phyloP scores from a whole-genome alignment of 768 basidiomycete genomes.

The Xerocomellus amylosporus region DNA sequence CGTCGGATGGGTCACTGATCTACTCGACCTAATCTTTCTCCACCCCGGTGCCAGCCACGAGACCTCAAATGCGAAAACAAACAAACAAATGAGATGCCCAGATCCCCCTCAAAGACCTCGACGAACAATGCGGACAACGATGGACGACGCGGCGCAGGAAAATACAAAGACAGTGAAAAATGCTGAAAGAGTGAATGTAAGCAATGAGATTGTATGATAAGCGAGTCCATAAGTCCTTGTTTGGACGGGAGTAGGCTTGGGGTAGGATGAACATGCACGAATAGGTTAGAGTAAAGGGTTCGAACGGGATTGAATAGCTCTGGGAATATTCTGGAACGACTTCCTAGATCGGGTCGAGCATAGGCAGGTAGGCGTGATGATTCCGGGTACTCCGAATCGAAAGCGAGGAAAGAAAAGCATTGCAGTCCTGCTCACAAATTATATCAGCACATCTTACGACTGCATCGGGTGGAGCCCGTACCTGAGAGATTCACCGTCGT shows the following conservation, averaged over 20 bases:
- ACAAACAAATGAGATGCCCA: conserved; percentile 2
- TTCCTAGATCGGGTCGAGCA: conserved; percentile 25
- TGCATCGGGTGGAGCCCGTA: conserved; percentile 4
- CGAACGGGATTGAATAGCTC: conserved; percentile 17
- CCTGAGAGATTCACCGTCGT: conserved; percentile 38
- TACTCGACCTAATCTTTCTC: background rate
- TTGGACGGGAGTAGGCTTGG: conserved; percentile 20
- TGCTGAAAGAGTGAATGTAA: conserved; percentile 22
- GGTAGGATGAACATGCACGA: conserved; percentile 20
- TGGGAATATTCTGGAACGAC: conserved; percentile 25
- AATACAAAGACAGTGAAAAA: conserved; percentile 15
- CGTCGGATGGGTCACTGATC: conserved; percentile 7
- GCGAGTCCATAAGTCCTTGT: conserved; percentile 25
- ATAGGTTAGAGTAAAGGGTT: conserved; percentile 26
- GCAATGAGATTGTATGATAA: conserved; percentile 35
- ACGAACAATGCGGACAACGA: conserved; percentile 5
- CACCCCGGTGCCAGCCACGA: background rate
- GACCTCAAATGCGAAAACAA: conserved; percentile 4
- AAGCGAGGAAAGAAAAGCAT: background rate
- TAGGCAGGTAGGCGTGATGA: conserved; percentile 1
- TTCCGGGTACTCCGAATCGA: conserved; percentile 7
- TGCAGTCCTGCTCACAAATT: conserved; percentile 1
- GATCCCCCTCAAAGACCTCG: background rate
- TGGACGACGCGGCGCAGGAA: conserved; percentile 7
- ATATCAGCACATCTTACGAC: conserved; percentile 6